Percentiles rank a stretch among this genome's conserved stretches.
phyloP scores from a whole-genome alignment of 805 yeast genomes.

The Sungouiella blattae region DNA sequence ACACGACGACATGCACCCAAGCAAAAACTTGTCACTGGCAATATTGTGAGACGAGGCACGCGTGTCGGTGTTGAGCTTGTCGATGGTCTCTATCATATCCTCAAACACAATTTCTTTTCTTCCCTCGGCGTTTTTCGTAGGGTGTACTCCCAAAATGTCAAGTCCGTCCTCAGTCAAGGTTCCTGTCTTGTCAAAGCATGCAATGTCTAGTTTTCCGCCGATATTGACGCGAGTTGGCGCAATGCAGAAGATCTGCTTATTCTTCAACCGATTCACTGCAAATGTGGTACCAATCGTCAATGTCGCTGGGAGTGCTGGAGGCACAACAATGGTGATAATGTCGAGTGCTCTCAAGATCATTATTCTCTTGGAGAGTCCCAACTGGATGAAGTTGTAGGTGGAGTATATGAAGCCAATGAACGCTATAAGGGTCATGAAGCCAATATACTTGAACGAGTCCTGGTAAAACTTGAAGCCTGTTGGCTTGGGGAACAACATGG shows the following conservation, averaged over 20 bases:
- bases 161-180: slow-evolving; percentile 96
- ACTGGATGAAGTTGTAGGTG: slow-evolving; percentile 72
- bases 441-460: slow-evolving; percentile 94
- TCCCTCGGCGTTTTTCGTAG: slow-evolving; percentile 39
- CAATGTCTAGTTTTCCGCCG: slow-evolving; percentile 89
- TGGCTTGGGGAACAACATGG: slow-evolving; percentile 97
- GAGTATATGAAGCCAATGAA: slow-evolving; percentile 78
- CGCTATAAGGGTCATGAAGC: slow-evolving; percentile 88
- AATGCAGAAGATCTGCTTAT: slow-evolving; percentile 73
- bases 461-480: slow-evolving; percentile 87
- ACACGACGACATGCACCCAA: slow-evolving; percentile 65
- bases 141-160: slow-evolving; percentile 66
- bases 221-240: slow-evolving; percentile 92
- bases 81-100: slow-evolving; percentile 18
- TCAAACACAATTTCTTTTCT: slow-evolving; percentile 38
- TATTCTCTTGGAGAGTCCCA: slow-evolving; percentile 65
- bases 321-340: slow-evolving; percentile 93
- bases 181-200: slow-evolving; percentile 96
- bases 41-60: slow-evolving; percentile 16
- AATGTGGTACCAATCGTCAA: slow-evolving; percentile 94
- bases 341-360: slow-evolving; percentile 90
- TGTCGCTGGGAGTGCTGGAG: slow-evolving; percentile 98
- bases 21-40: slow-evolving; percentile 27
- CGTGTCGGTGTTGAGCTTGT: background rate
- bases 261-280: slow-evolving; percentile 72